Evolutionary conservation across 495 filamentous ascomycete species (phyloP).

Genomic region (Cenococcum geophilum): DNA sequence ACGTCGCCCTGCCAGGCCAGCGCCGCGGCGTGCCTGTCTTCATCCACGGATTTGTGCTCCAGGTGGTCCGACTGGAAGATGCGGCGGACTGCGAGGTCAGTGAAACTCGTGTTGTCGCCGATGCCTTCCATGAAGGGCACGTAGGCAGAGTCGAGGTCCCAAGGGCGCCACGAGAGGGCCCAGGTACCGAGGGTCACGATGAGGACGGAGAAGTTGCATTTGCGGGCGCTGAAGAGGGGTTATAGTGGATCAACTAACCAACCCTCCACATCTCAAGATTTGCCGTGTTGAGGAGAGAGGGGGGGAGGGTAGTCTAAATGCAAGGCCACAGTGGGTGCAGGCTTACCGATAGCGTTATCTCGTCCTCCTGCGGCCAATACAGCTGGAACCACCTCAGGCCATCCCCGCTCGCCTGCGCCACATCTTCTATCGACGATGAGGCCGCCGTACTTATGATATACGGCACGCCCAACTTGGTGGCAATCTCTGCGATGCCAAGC

Average conservation of each 20-base stretch:
- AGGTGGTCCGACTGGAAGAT: constrained; percentile 32
- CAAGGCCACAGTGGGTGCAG: too few species aligned
- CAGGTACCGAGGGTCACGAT: constrained; percentile 63
- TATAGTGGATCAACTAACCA: too few species aligned
- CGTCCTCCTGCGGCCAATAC: constrained; percentile 60
- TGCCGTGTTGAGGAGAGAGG: too few species aligned
- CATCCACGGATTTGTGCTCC: constrained; percentile 45
- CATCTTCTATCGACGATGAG: constrained; percentile 56
- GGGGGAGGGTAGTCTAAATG: too few species aligned
- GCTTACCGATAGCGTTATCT: constrained; percentile 46
- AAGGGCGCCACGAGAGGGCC: constrained; percentile 60
- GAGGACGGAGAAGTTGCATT: constrained; percentile 45
- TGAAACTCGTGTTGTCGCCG: constrained; percentile 53
- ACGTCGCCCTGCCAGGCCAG: constrained; percentile 60
- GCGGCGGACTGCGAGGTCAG: constrained; percentile 53
- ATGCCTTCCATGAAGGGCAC: constrained; percentile 58
- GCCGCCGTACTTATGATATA: constrained; percentile 46
- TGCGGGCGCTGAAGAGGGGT: not conserved
- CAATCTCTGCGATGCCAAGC: constrained; percentile 46
- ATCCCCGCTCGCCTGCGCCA: constrained; percentile 54
- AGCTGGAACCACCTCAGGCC: constrained; percentile 60
- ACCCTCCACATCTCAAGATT: too few species aligned
- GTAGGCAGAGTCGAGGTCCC: constrained; percentile 52
- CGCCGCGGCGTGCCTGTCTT: constrained; percentile 44
- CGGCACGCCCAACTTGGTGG: constrained; percentile 20